Conservation (phyloP, 805 yeast species). For the Blastobotrys terrestris region DNA sequence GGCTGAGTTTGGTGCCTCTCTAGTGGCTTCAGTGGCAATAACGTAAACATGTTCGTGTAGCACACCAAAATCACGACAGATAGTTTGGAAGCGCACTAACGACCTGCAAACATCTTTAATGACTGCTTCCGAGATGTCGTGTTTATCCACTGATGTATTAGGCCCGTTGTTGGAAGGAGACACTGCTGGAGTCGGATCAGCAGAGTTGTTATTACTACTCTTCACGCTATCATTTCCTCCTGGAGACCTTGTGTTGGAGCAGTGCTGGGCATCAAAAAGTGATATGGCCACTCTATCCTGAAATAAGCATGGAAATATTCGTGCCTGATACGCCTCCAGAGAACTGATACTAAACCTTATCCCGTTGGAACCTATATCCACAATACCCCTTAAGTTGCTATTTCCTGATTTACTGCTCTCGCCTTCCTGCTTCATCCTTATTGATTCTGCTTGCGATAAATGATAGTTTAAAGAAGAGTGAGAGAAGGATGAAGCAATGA, state of each 20-base stretch:
- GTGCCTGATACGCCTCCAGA: conserved; percentile 59
- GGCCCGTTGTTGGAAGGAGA: conserved; percentile 7
- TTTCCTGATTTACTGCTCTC: background rate
- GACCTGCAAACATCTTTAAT: conserved; percentile 56
- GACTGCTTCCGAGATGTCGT: conserved; percentile 35
- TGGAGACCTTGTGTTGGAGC: conserved; percentile 19
- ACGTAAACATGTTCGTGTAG: conserved; percentile 50
- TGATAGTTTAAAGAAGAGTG: too few species aligned
- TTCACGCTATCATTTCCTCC: conserved; percentile 16
- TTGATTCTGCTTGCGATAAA: too few species aligned
- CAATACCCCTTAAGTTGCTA: conserved; percentile 41
- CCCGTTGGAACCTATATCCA: conserved; percentile 74
- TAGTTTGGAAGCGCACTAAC: conserved; percentile 58
- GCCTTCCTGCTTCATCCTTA: background rate
- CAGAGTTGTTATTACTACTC: conserved; percentile 15
- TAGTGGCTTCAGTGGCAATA: conserved; percentile 69
- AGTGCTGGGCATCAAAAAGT: conserved; percentile 51
- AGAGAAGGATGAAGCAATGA: too few species aligned
- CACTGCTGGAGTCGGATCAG: conserved; percentile 11
- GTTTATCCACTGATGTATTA: conserved; percentile 8
- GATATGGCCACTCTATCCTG: conserved; percentile 70
- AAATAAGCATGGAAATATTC: conserved; percentile 72
- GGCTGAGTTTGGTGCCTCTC: conserved; percentile 59
- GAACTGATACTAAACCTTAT: conserved; percentile 68
- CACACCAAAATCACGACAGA: conserved; percentile 72